Evolutionary conservation across 2,329 filamentous ascomycete genomes (phyloP), one percentile per base, ranked within the genome.

Genomic region (Pseudomassariella vexata): DNA sequence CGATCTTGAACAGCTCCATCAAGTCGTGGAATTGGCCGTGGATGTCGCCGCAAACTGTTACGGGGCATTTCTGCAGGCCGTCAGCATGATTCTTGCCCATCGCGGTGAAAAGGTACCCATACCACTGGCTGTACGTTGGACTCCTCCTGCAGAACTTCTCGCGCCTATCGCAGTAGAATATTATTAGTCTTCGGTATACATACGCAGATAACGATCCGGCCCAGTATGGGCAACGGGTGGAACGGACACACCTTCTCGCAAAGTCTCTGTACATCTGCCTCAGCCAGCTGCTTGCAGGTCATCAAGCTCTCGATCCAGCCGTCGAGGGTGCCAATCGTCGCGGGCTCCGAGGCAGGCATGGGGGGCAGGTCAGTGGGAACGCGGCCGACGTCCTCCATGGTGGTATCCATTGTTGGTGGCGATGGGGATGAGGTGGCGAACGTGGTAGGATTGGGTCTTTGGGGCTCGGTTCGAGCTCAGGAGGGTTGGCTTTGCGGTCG

Each of bases 1-100:
- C 92, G 61, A 98, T 96, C 69, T 94, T 94, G 76, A 98, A 98
- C 33, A 98, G 79, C 68, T 98, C 92, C 88, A 98, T 96, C 62
- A 98, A 67, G 57, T 98, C 92, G 63, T 96, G 90, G 62, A 96
- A 96, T 65, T 98, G 92, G 47, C 92, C 92, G 64, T 98, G 92
- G 59, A 98, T 98, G 65, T 98, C 92, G 60, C 92, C 92, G 62
- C 92, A 96, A 41, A 98, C 92, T 35, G 92, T 98, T 47, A 96
- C 92, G 26, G 92, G 92, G 61, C 90, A 96, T 90, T 95, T 95
- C 84, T 89, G 29, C 42, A 37, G 37, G 24, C 17, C 17, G 49
- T 57, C 48, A 61, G 57, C 39, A 45, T 9, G 10, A 1, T 11
- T 11, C 24, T 19, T 19, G 22, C 20, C 19, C 9, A 32, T 25